Conservation (phyloP, 1,139 yeast species). For the Yamadazyma taylorii region DNA sequence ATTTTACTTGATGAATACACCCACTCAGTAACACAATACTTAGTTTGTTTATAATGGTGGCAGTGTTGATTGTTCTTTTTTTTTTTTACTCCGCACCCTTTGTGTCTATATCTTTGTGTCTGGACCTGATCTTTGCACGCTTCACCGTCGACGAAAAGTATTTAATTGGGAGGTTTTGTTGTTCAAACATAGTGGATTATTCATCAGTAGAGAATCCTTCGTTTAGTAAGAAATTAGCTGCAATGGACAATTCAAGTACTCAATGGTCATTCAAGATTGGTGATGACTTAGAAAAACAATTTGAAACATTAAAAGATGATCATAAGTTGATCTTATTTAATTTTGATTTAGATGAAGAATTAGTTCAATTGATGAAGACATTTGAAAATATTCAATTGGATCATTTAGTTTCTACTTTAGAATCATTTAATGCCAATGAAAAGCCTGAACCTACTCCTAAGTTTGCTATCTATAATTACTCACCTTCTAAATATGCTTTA, state of each 20-base stretch:
- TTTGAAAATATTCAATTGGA: slow-evolving; percentile 18
- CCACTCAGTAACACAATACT: no score
- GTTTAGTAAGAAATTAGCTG: slow-evolving; percentile 30
- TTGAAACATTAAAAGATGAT: slow-evolving; percentile 13
- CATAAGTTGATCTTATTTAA: slow-evolving; percentile 29
- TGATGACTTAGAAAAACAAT: slow-evolving; percentile 21
- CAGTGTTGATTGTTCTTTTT: no score
- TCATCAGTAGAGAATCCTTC: slow-evolving; percentile 19
- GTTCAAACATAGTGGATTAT: no score
- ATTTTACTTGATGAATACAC: no score
- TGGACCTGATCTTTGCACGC: no score
- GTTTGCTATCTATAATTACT: slow-evolving; percentile 56
- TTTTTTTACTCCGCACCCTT: no score
- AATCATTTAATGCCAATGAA: slow-evolving; percentile 11
- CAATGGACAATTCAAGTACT: slow-evolving; percentile 28
- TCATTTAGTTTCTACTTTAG: slow-evolving; percentile 24
- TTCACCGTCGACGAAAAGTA: no score
- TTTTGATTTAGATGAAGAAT: slow-evolving; percentile 32
- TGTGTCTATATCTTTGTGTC: no score
- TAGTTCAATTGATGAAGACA: slow-evolving; percentile 22
- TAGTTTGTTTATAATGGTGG: no score
- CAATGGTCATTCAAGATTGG: slow-evolving; percentile 32
- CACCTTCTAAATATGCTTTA: slow-evolving; percentile 44
- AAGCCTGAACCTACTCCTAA: slow-evolving; percentile 40
- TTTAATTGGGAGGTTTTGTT: no score